Base-by-base conservation (phyloP, 805 yeast genomes). In the Saccharomycopsis sp. region DNA sequence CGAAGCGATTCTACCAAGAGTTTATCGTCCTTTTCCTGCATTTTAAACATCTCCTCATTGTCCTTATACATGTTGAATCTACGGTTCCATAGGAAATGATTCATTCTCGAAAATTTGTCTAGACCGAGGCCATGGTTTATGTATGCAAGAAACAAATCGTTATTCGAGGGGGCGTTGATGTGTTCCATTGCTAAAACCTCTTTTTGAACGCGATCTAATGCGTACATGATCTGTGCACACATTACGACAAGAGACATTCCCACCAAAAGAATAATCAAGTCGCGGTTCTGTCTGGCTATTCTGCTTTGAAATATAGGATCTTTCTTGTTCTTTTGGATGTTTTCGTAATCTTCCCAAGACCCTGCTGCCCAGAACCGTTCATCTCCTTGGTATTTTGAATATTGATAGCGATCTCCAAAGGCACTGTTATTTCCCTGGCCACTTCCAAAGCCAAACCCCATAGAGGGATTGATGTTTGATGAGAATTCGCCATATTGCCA, bases 311-410 rank as follows among this genome's bases (percentile, higher is more conserved):
- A 66, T 24, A 58, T 64, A 61, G 65, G 63, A 57, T 64, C 65
- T 54, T 70, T 29, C 18, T 55, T 37, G 14, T 51, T 48, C 29
- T 57, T 47, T n/a, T 29, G 52, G 52, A 67, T 54, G 7, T 57
- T 52, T 24, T 76, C 76, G 65, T 75, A 75, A 62, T 78, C 81
- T 54, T 77, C 80, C 82, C 82, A 78, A 0, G 77, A 77, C 2
- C 77, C 80, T 8, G 81, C 81, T 40, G 68, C 72, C 79, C 80
- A 76, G 65, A 76, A 77, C 47, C 68, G 69, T 55, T 77, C 64
- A 51, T 61, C 62, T 44, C 48, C 48, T 44, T 44, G 48, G 16
- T 44, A 12, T 44, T 44, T 4, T 7, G 48, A 44, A 12, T 44
- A 44, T n/a, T 44, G 21, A 16, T 18, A 18, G 16, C 48, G 7